Base-by-base conservation (phyloP, 176 grass and related monocot species). In the Paspalum notatum region DNA sequence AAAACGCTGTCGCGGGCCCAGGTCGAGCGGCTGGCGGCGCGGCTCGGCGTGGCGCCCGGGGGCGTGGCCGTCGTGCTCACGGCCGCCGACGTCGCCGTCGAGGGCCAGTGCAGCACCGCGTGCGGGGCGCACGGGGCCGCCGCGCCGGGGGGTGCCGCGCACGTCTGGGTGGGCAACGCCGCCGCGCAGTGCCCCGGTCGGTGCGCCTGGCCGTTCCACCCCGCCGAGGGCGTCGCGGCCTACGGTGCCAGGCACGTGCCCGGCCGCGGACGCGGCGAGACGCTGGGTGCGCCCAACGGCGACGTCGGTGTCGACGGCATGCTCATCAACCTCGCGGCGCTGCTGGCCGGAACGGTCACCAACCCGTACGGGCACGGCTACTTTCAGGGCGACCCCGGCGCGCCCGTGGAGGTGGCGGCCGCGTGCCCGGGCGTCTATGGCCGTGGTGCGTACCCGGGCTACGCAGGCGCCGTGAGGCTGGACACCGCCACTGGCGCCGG, bases 201-300 rank as follows among this genome's bases (percentile, higher is more conserved):
- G 60, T 98, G 92, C 87, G 68, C 88, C 16, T 94, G 92, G 92
- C 92, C 90, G 37, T 98, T 98, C 89, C 95, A 98, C 62, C 73
- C 72, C 26, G 82, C 87, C 0, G 87, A 90, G 38, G 79, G 82
- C 64, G 63, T 12, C 18, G 54, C 32, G 32, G 32, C 32, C 12
- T 54, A 66, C 72, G n/a, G 41, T 50, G 39, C 18, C 9, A 10
- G 53, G 0, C 47, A 52, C 7, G 45, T 24, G 40, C 71, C 37
- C 10, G 61, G 75, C 78, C 47, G 87, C 68, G 20, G 17, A n/a
- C 48, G 87, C 27, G 82, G 70, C 20, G 84, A 72, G 49, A 74
- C 78, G 45, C 62, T 98, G 46, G 17, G 39, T 11, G 69, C 92
- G 71, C 95, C 92, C 5, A 95, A 98, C 61, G 85, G 85, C 2